Conservation (phyloP, 192 early-diverging fungal genomes). For the Coemansia sp. region DNA sequence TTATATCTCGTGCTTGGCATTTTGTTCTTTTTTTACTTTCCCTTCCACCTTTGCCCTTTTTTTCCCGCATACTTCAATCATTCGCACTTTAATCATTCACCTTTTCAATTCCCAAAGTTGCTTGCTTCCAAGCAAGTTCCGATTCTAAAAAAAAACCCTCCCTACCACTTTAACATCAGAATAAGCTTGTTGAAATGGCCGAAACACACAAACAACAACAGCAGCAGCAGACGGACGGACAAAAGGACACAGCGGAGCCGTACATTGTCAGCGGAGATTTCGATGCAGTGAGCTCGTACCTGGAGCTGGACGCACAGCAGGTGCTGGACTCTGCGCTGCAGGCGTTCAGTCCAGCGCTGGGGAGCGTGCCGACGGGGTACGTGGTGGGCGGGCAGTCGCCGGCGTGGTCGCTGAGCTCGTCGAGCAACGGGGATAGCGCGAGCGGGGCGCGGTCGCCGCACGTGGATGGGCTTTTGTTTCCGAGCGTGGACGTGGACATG, state of each 20-base stretch:
- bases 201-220: not conserved
- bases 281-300: not conserved
- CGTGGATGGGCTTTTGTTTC: slow-evolving; percentile 27
- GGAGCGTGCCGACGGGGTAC: no score
- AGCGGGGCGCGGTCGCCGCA: not conserved
- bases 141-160: no score
- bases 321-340: not conserved
- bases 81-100: no score
- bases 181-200: no score
- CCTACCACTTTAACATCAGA: no score
- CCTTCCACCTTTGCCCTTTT: not conserved
- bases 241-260: not conserved
- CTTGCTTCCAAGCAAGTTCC: no score
- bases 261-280: not conserved
- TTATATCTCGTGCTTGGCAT: not conserved
- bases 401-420: slow-evolving; percentile 35
- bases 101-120: no score
- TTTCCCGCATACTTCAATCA: not conserved
- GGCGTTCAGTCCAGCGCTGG: not conserved
- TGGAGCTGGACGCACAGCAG: not conserved
- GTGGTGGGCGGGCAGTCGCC: slow-evolving; percentile 14
- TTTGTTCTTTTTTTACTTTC: not conserved
- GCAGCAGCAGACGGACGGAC: not conserved
- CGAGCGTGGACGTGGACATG: slow-evolving; percentile 2
- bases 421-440: slow-evolving; percentile 8